phyloP scores from a whole-genome alignment of 371 early-diverging fungal genomes.

The Mortierella polycephala region DNA sequence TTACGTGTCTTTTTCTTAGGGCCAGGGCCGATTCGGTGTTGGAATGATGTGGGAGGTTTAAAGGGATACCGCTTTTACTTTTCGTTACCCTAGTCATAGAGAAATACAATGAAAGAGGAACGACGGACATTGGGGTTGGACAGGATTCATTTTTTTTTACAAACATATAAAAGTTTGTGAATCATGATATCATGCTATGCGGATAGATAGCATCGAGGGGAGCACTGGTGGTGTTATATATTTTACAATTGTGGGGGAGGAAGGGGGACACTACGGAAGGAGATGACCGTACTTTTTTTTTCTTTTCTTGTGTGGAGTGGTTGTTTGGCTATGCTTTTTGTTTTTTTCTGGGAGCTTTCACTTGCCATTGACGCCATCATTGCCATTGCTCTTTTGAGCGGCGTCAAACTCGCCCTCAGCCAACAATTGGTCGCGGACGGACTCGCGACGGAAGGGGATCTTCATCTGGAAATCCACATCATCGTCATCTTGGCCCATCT shows the following conservation, averaged over 20 bases:
- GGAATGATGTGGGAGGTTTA: constrained; percentile 84
- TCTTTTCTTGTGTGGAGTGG: background rate
- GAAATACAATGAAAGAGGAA: background rate
- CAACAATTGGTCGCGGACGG: constrained; percentile 59
- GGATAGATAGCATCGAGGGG: too few relatives aligned
- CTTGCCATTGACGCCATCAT: constrained; percentile 21
- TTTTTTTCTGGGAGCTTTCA: background rate
- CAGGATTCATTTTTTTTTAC: background rate
- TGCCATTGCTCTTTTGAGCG: constrained; percentile 29
- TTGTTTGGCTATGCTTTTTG: too few relatives aligned
- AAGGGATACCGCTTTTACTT: constrained; percentile 22
- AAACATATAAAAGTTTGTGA: background rate
- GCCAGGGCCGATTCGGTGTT: constrained; percentile 84
- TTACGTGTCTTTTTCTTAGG: too few relatives aligned
- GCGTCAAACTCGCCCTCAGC: constrained; percentile 63
- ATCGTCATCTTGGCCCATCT: constrained; percentile 49
- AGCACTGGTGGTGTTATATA: too few relatives aligned
- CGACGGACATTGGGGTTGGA: background rate
- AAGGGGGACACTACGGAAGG: too few relatives aligned
- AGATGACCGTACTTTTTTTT: too few relatives aligned
- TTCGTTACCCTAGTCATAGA: constrained; percentile 2
- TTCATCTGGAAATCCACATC: constrained; percentile 29
- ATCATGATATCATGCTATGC: background rate
- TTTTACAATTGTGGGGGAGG: background rate
- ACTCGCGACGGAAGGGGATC: constrained; percentile 36